Conservation (phyloP, 106 monocot genomes). For the Acorus calamus region DNA sequence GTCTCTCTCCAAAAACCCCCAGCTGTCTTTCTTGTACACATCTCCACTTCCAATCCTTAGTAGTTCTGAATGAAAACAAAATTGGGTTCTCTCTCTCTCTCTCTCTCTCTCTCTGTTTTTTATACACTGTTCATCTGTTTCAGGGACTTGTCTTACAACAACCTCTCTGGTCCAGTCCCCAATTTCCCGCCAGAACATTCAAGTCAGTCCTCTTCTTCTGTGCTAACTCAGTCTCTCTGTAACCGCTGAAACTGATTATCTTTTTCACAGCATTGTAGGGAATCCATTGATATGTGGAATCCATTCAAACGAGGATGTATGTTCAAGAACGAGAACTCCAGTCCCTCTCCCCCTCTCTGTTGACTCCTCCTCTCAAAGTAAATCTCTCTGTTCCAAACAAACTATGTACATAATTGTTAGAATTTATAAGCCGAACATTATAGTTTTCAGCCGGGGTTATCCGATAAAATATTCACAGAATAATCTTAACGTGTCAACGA, state of each 20-base stretch:
- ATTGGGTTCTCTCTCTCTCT: neutral
- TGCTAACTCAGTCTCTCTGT: neutral
- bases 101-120: slow-evolving; percentile 1
- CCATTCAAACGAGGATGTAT: slow-evolving; percentile 20
- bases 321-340: slow-evolving; percentile 34
- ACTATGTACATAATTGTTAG: too few species aligned
- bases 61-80: neutral
- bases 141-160: slow-evolving; percentile 96
- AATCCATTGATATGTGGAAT: slow-evolving; percentile 84
- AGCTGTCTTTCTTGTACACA: slow-evolving; percentile 73
- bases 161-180: slow-evolving; percentile 77
- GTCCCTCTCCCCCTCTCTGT: slow-evolving; percentile 33
- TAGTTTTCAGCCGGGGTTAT: too few species aligned
- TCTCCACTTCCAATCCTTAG: neutral
- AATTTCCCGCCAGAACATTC: slow-evolving; percentile 78
- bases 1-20: slow-evolving; percentile 58
- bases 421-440: too few species aligned
- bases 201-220: slow-evolving; percentile 35
- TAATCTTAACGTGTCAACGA: too few species aligned
- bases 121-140: neutral
- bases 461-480: too few species aligned
- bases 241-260: neutral
- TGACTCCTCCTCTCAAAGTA: slow-evolving; percentile 14
- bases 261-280: slow-evolving; percentile 42
- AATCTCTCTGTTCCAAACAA: too few species aligned